Base-by-base conservation (phyloP, 805 yeast species). In the Cyberlindnera americana region DNA sequence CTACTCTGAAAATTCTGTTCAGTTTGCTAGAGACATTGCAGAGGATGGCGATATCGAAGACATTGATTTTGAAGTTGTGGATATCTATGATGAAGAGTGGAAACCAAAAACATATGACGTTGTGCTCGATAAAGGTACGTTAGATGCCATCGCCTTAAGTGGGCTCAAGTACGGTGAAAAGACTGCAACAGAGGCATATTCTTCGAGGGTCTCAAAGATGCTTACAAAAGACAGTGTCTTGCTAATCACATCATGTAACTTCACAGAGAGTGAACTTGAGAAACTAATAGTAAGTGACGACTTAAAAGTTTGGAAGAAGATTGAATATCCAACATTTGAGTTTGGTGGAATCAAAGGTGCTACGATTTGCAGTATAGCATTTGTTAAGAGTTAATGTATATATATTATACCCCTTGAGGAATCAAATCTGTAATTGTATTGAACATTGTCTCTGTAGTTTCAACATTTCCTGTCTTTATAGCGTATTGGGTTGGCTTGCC, bases 131-230 rank as follows among this genome's bases (percentile, higher is more conserved):
- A 93, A 93, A 60, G 99, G 99, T 8, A 93, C 99, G 0, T 65
- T 93, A 17, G 99, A 93, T 64, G 99, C 99, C 5, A 91, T 93
- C 46, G 97, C 96, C 0, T 70, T 93, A 32, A 86, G 87, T 59
- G 83, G 82, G 17, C 49, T 66, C 2, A 70, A 62, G 16, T 75
- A 74, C 43, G 70, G 62, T 8, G 64, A 63, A 11, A 65, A 67
- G 41, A 70, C 74, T 14, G 72, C 77, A 3, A 65, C 74, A 41
- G 78, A 81, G 19, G 65, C 77, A 13, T 91, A 93, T 53, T 78
- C 89, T 0, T 47, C 50, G 0, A 79, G 76, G 25, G 80, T 87
- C 16, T 66, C 67, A 33, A 70, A 72, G 40, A 50, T 86, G 37
- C 63, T 93, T 61, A 70, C 71, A 30, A 47, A 59, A 12, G 72